A percentile compares a stretch with the other conserved stretches of the same genome.
phyloP scores from a whole-genome alignment of 2,329 filamentous ascomycete genomes.

The Lachnum nothofagi region DNA sequence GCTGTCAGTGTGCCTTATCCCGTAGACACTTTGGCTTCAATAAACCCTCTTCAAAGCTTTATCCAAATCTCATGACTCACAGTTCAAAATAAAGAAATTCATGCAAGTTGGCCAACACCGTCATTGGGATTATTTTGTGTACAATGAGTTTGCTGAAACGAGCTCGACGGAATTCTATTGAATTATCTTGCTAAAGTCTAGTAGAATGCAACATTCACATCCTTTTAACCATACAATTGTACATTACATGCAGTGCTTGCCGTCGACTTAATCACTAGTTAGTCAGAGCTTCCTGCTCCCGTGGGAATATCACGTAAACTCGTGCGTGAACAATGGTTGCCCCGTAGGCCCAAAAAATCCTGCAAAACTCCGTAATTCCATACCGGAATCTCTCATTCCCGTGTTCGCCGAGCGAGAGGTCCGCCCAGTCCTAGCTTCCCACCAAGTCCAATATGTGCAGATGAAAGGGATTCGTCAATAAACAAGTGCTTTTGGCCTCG shows the following conservation, averaged over 20 bases:
- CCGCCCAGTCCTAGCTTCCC: neutral
- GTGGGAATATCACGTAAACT: neutral
- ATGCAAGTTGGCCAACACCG: too few relatives aligned
- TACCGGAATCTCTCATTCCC: neutral
- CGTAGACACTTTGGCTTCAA: too few relatives aligned
- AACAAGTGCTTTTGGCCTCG: neutral
- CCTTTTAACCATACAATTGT: conserved; percentile 8
- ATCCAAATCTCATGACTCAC: too few relatives aligned
- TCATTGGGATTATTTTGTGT: too few relatives aligned
- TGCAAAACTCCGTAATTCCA: conserved; percentile 1
- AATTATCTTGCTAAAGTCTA: neutral
- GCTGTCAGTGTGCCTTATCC: too few relatives aligned
- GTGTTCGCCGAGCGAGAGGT: neutral
- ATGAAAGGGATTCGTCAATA: conserved; percentile 5
- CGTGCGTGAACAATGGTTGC: neutral
- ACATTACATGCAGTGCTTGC: conserved; percentile 1
- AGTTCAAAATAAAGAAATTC: too few relatives aligned
- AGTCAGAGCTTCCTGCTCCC: neutral
- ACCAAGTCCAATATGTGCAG: conserved; percentile 1
- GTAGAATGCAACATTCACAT: neutral
- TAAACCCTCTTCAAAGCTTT: too few relatives aligned
- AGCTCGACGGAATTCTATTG: neutral
- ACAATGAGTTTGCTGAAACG: too few relatives aligned
- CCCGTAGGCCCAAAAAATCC: neutral
- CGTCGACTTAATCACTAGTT: neutral